Evolutionary conservation across 257 asterid species (phyloP).

Genomic region (Solanum acaule): DNA sequence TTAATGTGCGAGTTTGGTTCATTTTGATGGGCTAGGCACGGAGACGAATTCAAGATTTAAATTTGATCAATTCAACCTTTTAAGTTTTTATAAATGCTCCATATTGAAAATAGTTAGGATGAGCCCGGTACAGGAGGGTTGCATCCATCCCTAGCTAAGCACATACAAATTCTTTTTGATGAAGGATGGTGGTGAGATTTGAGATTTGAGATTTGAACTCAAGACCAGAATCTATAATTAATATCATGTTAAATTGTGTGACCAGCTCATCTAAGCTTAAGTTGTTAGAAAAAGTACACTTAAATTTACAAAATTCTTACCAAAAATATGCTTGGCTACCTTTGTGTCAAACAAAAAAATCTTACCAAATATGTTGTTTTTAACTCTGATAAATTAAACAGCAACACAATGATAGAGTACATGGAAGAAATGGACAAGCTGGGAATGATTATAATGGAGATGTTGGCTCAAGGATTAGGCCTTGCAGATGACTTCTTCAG

Average conservation of each 20-base stretch:
- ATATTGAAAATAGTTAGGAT: neutral
- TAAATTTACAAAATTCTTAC: neutral
- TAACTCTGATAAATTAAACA: neutral
- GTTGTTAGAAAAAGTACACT: neutral
- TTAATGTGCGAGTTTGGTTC: neutral
- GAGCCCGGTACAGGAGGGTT: neutral
- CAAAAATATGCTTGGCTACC: neutral
- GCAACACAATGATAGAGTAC: constrained; percentile 12
- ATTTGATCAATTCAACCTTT: neutral
- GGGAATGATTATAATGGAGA: constrained; percentile 10
- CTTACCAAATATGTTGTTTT: neutral
- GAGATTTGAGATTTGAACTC: neutral
- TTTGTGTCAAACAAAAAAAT: neutral
- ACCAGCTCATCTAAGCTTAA: neutral
- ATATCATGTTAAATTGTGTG: neutral
- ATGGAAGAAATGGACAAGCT: constrained; percentile 14
- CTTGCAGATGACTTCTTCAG: constrained; percentile 9
- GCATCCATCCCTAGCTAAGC: neutral
- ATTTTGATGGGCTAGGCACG: neutral
- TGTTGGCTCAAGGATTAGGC: constrained; percentile 19
- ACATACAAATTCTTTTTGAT: neutral
- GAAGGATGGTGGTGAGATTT: neutral
- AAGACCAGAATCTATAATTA: neutral
- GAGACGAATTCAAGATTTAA: neutral
- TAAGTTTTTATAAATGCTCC: neutral